Percentiles rank a stretch among this genome's conserved stretches.
phyloP scores from a whole-genome alignment of 164 flowering plant species.

The Aristolochia fimbriata region DNA sequence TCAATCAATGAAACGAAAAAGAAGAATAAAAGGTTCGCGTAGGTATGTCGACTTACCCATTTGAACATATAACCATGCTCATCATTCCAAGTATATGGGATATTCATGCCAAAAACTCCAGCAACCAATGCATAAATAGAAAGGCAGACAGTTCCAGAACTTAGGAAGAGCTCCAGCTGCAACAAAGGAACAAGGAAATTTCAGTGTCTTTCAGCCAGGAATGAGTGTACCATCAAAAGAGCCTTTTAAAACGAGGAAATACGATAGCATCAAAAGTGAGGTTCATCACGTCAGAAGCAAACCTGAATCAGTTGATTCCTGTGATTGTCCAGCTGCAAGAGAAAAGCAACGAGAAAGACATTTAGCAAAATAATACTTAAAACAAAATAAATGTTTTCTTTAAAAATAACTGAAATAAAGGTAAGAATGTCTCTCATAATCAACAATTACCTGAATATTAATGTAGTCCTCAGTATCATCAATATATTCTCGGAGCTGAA shows the following conservation, averaged over 20 bases:
- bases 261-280: not conserved
- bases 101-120: conserved; percentile 91
- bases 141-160: conserved; percentile 75
- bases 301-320: conserved; percentile 98
- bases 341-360: not conserved
- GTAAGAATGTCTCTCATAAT: not conserved
- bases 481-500: conserved; percentile 87
- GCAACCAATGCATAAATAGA: conserved; percentile 76
- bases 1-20: not conserved
- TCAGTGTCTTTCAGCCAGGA: not conserved
- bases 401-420: not conserved
- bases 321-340: conserved; percentile 89
- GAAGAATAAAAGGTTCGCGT: not conserved
- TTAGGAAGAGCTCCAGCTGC: conserved; percentile 85
- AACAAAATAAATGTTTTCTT: not conserved
- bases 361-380: not conserved
- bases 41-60: conserved; percentile 48
- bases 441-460: conserved; percentile 72
- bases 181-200: not conserved
- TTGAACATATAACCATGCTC: conserved; percentile 65
- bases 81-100: conserved; percentile 78
- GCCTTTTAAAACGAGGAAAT: not conserved
- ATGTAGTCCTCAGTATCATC: conserved; percentile 98
- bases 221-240: not conserved
- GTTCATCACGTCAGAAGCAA: not conserved